Evolutionary conservation across 1,284 basidiomycete species (phyloP).

Genomic region (Malassezia furfur): DNA sequence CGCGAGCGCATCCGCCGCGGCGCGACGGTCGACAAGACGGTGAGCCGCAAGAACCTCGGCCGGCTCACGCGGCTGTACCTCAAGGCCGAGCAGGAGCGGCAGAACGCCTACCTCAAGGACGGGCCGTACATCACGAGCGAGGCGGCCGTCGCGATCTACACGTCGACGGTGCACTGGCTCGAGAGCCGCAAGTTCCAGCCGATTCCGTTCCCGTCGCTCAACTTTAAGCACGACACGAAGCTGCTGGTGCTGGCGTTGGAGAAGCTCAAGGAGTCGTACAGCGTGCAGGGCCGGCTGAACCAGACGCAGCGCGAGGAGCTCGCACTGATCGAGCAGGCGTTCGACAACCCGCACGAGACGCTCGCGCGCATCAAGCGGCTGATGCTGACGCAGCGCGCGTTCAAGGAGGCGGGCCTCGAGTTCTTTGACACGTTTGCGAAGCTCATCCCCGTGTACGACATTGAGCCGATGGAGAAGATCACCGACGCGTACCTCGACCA

Average conservation of each 20-base stretch:
- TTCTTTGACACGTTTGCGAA: constrained; percentile 48
- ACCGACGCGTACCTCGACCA: constrained; percentile 48
- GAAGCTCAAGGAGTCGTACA: constrained; percentile 46
- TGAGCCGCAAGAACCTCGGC: constrained; percentile 88
- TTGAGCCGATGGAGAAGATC: constrained; percentile 49
- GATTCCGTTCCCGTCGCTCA: constrained; percentile 47
- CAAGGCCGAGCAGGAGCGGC: constrained; percentile 47
- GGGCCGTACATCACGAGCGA: constrained; percentile 47
- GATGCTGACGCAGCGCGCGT: constrained; percentile 47
- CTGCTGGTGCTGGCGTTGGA: constrained; percentile 44
- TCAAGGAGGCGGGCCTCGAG: constrained; percentile 47
- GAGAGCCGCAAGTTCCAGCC: constrained; percentile 46
- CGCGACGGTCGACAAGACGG: constrained; percentile 98
- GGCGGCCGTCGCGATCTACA: constrained; percentile 47
- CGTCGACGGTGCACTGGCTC: constrained; percentile 47
- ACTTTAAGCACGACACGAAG: constrained; percentile 48
- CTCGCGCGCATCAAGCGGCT: constrained; percentile 47
- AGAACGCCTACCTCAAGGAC: constrained; percentile 46
- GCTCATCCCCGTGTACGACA: constrained; percentile 45
- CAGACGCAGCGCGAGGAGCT: constrained; percentile 48
- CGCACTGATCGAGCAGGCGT: constrained; percentile 47
- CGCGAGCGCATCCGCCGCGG: constrained; percentile 89
- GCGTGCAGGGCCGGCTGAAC: constrained; percentile 46
- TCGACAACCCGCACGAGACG: constrained; percentile 48
- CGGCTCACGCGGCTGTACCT: constrained; percentile 64